Base-by-base conservation (phyloP, 2,329 filamentous ascomycete genomes). In the Aschersonia sp. region DNA sequence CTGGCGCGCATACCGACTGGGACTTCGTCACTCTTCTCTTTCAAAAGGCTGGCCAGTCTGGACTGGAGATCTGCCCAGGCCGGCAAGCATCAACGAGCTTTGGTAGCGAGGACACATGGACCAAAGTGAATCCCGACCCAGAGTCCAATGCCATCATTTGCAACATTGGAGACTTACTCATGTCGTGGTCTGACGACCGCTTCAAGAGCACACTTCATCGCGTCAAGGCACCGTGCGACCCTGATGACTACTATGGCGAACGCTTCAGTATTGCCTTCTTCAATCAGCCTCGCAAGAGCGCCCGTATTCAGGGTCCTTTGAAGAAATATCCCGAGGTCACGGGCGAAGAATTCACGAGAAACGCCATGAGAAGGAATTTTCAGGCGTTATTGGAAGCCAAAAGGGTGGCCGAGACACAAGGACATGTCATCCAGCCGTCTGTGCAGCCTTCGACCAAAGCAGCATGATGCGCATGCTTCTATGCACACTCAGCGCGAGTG, bases 201-300 rank as follows among this genome's bases (percentile, higher is more conserved):
- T 82, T 83, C 66, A 83, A 82, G 62, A 78, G 72, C 41, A 81
- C 78, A 0, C 77, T 80, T 47, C 80, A 83, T 60, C 71, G 78
- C 3, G 78, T 83, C 50, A 79, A 78, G 61, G 75, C 77, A 1
- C 78, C 78, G 0, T 68, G 62, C 31, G 74, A 80, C 53, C 65
- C 66, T 0, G 68, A 72, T 44, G 70, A 73, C 54, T 78, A 72
- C 57, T 82, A 72, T 54, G 77, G 77, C 4, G 70, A 74, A 53
- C 68, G 79, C 42, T 83, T 80, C 58, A 80, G 75, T 58, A 77
- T 84, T 57, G 79, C 79, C 5, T 83, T 75, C 55, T 82, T 82
- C 61, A 82, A 81, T 53, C 78, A 82, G 62, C 77, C 78, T 0
- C 74, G 72, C 58, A 72, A 69, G 48, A 73, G 79, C 58, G 70